These are phyloP conservation scores for Mycena leptocephala DNA, from an alignment of 768 basidiomycete species.

Conservation along the genomic window DNA sequence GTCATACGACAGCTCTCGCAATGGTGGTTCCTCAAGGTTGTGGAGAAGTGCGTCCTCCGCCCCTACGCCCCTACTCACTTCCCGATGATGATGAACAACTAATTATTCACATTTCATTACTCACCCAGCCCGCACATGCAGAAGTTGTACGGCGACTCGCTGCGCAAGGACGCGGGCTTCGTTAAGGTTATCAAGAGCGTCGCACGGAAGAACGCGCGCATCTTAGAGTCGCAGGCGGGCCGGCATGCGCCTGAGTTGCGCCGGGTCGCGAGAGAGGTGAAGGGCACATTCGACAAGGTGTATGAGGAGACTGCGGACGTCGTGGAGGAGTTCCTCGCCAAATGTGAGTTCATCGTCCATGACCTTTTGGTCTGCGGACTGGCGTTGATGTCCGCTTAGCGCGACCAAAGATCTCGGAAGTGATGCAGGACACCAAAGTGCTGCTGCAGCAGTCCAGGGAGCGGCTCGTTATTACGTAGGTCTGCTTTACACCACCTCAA, in stretches of 20 bases:
- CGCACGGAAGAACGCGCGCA: slow-evolving; percentile 85
- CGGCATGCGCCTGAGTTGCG: slow-evolving; percentile 88
- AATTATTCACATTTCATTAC: background rate
- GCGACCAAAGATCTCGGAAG: slow-evolving; percentile 89
- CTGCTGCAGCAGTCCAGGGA: slow-evolving; percentile 94
- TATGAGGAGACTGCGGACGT: slow-evolving; percentile 94
- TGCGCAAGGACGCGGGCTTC: slow-evolving; percentile 97
- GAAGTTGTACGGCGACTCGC: slow-evolving; percentile 92
- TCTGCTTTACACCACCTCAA: background rate
- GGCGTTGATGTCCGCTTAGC: slow-evolving; percentile 61
- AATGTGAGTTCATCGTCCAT: slow-evolving; percentile 70
- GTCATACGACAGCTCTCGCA: slow-evolving; percentile 90
- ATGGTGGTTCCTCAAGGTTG: slow-evolving; percentile 95
- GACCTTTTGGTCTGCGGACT: background rate
- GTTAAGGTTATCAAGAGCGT: slow-evolving; percentile 98
- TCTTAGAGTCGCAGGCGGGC: slow-evolving; percentile 84
- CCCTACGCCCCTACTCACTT: too few relatives aligned
- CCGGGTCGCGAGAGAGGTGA: slow-evolving; percentile 79
- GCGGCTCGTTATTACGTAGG: slow-evolving; percentile 92
- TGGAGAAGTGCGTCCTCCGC: slow-evolving; percentile 85
- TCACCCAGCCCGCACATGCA: slow-evolving; percentile 94
- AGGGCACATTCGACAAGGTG: slow-evolving; percentile 96
- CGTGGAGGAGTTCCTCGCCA: slow-evolving; percentile 94
- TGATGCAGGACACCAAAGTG: slow-evolving; percentile 94
- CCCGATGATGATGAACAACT: background rate